Evolutionary conservation across 73 alveolate genomes (phyloP).

Genomic region (Breviolum minutum): DNA sequence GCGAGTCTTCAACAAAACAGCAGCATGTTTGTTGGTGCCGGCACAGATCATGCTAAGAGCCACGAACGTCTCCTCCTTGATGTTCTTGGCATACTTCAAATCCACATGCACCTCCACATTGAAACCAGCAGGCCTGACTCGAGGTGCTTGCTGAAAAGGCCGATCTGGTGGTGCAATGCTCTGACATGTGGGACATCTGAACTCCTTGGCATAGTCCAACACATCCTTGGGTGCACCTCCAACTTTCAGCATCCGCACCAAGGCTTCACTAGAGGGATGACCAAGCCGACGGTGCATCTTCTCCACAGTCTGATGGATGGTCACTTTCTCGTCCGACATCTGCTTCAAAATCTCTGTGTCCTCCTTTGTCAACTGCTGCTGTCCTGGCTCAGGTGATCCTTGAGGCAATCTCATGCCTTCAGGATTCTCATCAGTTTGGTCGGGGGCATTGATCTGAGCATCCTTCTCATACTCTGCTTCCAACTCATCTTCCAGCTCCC

Average conservation of each 20-base stretch:
- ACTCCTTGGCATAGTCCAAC: not conserved
- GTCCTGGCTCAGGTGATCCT: too few relatives aligned
- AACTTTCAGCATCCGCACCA: slow-evolving; percentile 21
- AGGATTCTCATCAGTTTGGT: too few relatives aligned
- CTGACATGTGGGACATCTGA: not conserved
- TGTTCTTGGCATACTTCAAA: not conserved
- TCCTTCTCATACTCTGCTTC: not conserved
- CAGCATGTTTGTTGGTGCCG: not conserved
- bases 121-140: not conserved
- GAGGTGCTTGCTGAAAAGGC: not conserved
- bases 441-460: too few relatives aligned
- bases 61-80: not conserved
- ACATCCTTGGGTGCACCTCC: not conserved
- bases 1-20: not conserved
- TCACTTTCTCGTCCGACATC: too few relatives aligned
- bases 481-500: not conserved
- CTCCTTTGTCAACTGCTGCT: too few relatives aligned
- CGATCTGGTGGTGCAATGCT: not conserved
- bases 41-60: not conserved
- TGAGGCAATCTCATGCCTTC: too few relatives aligned
- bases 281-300: not conserved
- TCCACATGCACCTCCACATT: slow-evolving; percentile 19
- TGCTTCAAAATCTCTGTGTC: too few relatives aligned
- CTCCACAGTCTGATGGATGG: too few relatives aligned
- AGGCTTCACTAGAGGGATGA: not conserved